Evolutionary conservation across 306 rosid genomes (phyloP).

Genomic region (Psophocarpus tetragonolobus): DNA sequence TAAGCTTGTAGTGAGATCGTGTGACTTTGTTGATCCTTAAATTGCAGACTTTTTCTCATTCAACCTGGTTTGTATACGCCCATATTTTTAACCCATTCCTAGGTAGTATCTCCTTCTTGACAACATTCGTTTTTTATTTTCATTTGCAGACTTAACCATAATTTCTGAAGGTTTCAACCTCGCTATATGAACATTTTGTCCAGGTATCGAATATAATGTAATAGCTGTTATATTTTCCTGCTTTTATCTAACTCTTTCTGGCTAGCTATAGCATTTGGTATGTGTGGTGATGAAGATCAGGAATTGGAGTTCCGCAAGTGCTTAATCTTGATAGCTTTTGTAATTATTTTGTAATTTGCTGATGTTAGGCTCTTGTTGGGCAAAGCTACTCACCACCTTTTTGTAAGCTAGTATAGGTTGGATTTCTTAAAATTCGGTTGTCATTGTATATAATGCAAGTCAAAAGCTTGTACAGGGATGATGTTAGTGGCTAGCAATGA

Average conservation of each 20-base stretch:
- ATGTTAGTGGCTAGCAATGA: conserved; percentile 24
- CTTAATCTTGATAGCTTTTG: conserved; percentile 23
- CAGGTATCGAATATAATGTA: conserved; percentile 2
- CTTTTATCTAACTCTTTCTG: conserved; percentile 17
- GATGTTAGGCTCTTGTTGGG: conserved; percentile 16
- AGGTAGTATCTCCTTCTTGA: background rate
- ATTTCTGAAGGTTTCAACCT: conserved; percentile 30
- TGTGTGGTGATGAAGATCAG: conserved; percentile 27
- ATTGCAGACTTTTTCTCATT: background rate
- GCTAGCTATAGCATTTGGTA: conserved; percentile 27
- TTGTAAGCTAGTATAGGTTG: conserved; percentile 27
- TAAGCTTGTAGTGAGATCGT: background rate
- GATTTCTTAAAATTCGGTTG: conserved; percentile 29
- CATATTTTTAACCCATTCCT: background rate
- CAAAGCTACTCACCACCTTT: conserved; percentile 21
- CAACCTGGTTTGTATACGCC: background rate
- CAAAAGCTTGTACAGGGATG: conserved; percentile 39
- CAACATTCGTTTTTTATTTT: background rate
- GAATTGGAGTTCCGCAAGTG: conserved; percentile 22
- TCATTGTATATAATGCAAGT: conserved; percentile 39
- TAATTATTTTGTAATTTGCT: conserved; percentile 26
- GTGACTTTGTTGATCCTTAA: background rate
- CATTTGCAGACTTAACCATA: conserved; percentile 37
- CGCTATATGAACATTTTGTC: conserved; percentile 16
- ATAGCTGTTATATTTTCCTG: conserved; percentile 19